A percentile compares a stretch with the other conserved stretches of the same genome.
Evolutionary conservation across 306 rosid species (phyloP).

Genomic region (Begonia loranthoides): DNA sequence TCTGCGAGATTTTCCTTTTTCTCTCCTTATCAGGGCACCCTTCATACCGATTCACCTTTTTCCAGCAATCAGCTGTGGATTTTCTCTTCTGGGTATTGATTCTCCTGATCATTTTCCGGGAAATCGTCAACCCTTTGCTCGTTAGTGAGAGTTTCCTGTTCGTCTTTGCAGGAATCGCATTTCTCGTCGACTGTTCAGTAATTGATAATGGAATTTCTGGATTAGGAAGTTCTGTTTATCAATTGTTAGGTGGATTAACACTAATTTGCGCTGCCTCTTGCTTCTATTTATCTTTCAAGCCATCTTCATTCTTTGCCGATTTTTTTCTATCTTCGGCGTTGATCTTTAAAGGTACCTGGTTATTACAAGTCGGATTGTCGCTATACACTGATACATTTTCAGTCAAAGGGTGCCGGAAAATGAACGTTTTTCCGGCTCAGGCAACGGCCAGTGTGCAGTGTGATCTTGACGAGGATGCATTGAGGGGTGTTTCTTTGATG

Average conservation of each 20-base stretch:
- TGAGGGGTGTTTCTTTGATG: constrained; percentile 69
- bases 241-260: constrained; percentile 35
- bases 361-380: constrained; percentile 59
- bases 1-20: constrained; percentile 51
- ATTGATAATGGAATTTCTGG: constrained; percentile 45
- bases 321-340: constrained; percentile 50
- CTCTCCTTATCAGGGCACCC: constrained; percentile 54
- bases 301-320: constrained; percentile 60
- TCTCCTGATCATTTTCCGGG: constrained; percentile 30
- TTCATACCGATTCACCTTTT: constrained; percentile 44
- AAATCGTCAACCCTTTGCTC: constrained; percentile 21
- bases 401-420: constrained; percentile 54
- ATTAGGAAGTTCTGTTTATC: constrained; percentile 42
- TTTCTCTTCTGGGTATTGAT: constrained; percentile 57
- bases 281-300: constrained; percentile 45
- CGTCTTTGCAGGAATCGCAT: constrained; percentile 22
- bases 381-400: constrained; percentile 58
- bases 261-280: constrained; percentile 48
- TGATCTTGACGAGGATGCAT: constrained; percentile 61
- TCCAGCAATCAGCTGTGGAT: constrained; percentile 43
- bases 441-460: constrained; percentile 40
- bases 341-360: constrained; percentile 77
- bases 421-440: constrained; percentile 13
- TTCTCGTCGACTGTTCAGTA: constrained; percentile 26
- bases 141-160: constrained; percentile 23